Evolutionary conservation across 805 yeast species (phyloP).

Genomic region (Pichia nanzhaoensis): DNA sequence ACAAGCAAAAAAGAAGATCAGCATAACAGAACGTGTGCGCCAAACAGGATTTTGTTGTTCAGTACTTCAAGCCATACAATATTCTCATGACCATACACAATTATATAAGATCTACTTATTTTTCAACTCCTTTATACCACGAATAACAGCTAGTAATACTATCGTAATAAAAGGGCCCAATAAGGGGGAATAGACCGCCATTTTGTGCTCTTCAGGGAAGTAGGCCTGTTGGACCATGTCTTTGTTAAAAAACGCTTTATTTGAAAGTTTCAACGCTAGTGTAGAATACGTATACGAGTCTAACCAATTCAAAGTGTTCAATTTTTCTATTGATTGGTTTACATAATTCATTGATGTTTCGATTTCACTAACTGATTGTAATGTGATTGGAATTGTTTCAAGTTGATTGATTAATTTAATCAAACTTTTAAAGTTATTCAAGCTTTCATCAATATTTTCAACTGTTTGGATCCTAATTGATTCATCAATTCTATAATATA

Average conservation of each 20-base stretch:
- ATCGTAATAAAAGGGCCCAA: constrained; percentile 81
- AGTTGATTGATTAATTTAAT: constrained; percentile 61
- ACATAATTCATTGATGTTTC: constrained; percentile 37
- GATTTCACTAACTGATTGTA: constrained; percentile 56
- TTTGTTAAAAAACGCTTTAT: constrained; percentile 82
- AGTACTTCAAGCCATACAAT: too few relatives aligned
- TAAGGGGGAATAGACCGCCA: constrained; percentile 89
- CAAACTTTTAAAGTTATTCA: constrained; percentile 68
- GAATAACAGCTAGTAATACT: constrained; percentile 42
- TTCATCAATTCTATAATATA: constrained; percentile 57
- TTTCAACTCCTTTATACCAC: constrained; percentile 35
- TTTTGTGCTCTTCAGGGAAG: constrained; percentile 91
- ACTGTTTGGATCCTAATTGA: constrained; percentile 53
- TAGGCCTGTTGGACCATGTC: constrained; percentile 94
- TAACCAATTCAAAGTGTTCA: constrained; percentile 28
- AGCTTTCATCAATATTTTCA: constrained; percentile 53
- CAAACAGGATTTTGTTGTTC: too few relatives aligned
- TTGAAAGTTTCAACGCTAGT: constrained; percentile 53
- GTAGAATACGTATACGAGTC: constrained; percentile 37
- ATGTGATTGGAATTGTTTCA: constrained; percentile 79
- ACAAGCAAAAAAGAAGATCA: too few relatives aligned
- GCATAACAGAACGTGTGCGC: too few relatives aligned
- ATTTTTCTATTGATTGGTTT: constrained; percentile 30
- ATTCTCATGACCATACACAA: too few relatives aligned
- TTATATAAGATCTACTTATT: not conserved